phyloP scores from a whole-genome alignment of 495 filamentous ascomycete species.

The Articulospora tetracladia region DNA sequence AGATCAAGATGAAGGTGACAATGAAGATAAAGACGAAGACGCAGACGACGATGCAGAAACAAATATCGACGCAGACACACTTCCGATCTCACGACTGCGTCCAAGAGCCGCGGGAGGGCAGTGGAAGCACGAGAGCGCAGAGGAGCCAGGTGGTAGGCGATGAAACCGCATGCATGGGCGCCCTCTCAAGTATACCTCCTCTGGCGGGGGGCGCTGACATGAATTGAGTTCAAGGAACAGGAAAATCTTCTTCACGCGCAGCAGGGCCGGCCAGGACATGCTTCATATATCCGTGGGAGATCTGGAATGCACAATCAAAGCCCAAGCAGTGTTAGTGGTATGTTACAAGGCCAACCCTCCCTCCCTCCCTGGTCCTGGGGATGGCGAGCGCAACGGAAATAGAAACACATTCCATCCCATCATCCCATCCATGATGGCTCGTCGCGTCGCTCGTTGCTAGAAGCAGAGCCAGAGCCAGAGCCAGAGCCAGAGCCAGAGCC shows the following conservation, averaged over 20 bases:
- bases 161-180: too few relatives aligned
- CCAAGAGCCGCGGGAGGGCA: too few relatives aligned
- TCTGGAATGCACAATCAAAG: not conserved
- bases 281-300: not conserved
- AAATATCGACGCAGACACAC: too few relatives aligned
- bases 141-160: too few relatives aligned
- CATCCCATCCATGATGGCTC: too few relatives aligned
- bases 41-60: not conserved
- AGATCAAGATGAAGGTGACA: not conserved
- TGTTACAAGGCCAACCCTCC: not conserved
- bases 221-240: not conserved
- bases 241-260: not conserved
- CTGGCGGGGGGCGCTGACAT: not conserved
- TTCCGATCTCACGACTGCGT: too few relatives aligned
- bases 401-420: too few relatives aligned
- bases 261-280: not conserved
- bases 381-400: not conserved
- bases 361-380: not conserved
- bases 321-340: too few relatives aligned
- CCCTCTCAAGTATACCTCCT: too few relatives aligned
- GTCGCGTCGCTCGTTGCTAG: not conserved
- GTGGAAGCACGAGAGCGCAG: too few relatives aligned
- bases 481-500: not conserved
- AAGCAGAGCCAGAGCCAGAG: not conserved
- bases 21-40: not conserved